A percentile compares a stretch with the other conserved stretches of the same genome.
These are phyloP conservation scores for Coemansia sp. DNA, from an alignment of 192 early-diverging fungal genomes.

Conservation along the genomic window DNA sequence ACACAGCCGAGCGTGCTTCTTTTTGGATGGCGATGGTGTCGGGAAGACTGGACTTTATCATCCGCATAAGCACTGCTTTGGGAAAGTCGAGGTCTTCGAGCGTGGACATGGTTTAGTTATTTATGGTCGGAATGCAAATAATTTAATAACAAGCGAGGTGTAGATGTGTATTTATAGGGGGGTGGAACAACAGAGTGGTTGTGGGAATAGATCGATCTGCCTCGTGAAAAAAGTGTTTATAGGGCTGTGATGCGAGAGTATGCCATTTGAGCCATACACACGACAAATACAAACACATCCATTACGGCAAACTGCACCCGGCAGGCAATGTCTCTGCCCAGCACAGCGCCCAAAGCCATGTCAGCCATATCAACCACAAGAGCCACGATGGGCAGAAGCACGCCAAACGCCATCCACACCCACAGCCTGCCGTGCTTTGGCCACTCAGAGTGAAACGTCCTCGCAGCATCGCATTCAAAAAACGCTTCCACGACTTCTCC, in stretches of 20 bases:
- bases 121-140: too few species aligned
- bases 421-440: neutral
- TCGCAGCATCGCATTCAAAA: constrained; percentile 34
- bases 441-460: constrained; percentile 20
- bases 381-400: constrained; percentile 14
- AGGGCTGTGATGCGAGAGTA: neutral
- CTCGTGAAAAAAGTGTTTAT: neutral
- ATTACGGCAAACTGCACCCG: constrained; percentile 24
- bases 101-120: neutral
- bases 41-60: constrained; percentile 41
- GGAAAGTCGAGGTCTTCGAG: constrained; percentile 50
- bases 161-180: too few species aligned
- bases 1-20: constrained; percentile 34
- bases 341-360: neutral
- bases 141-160: too few species aligned
- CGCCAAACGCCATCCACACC: constrained; percentile 20
- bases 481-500: constrained; percentile 39
- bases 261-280: constrained; percentile 11
- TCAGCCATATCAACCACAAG: constrained; percentile 1
- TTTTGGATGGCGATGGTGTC: constrained; percentile 49
- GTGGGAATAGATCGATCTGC: neutral
- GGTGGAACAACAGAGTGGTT: neutral
- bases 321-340: constrained; percentile 17
- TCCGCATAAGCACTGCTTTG: constrained; percentile 38
- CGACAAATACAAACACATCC: constrained; percentile 16